Evolutionary conservation across 192 early-diverging fungal species (phyloP), one percentile per base, ranked within the genome.

Genomic region (Jimgerdemannia lactiflua): DNA sequence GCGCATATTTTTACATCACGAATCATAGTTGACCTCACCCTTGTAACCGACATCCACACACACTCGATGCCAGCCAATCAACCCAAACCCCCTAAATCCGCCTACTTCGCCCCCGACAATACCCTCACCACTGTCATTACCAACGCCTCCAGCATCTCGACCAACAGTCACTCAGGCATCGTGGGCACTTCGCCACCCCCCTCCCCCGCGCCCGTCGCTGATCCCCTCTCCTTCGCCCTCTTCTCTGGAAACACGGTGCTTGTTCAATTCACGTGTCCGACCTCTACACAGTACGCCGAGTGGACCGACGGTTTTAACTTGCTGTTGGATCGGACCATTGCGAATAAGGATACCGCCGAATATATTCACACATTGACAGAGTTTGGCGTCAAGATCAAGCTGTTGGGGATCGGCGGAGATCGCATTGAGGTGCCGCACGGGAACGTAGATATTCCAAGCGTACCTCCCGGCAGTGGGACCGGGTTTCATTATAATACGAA

Each of bases 261-360:
- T 9, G 83, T 86, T 0, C 90, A 93, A 39, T 91, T 94, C 70
- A 65, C 74, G 41, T 90, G 91, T 70, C 17, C 67, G 7, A 79
- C 80, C 40, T 14, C 76, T 0, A 73, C 74, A 19, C 85, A 91
- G 70, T 89, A 76, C 43, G 79, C 86, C 3, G 92, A 94, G 74
- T 94, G 92, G 92, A 90, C 86, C 4, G 92, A 94, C 75, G 92
- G 91, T 0, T 90, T 94, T 71, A 90, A 86, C 74, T 85, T 94
- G 87, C 74, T 93, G 2, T 71, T 94, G 4, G 91, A 93, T 77
- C 82, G 87, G 67, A 82, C 83, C 63, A 90, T 93, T 71, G 77
- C 77, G 4, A 91, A 83, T 44, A 86, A 89, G 69, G 89, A 91
- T 41, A 94, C 92, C 4, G 89, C 88, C 3, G 88, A 84, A 74